Conservation (phyloP, 2,329 filamentous ascomycete species). For the Arachnomyces sp. region DNA sequence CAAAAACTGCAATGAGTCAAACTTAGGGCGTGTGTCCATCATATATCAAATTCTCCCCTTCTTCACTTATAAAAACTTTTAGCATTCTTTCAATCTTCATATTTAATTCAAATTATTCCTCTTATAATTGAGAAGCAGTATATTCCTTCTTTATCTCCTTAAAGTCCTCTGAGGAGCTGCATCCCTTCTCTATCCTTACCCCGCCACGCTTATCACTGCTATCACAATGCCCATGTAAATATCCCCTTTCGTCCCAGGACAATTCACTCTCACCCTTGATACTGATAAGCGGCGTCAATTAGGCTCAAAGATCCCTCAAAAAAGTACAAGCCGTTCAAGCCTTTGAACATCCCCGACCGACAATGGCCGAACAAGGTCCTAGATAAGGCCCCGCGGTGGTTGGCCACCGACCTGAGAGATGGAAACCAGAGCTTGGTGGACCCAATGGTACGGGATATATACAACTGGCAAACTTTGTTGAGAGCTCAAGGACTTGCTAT, state of each 20-base stretch:
- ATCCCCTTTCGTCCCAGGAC: too few species aligned
- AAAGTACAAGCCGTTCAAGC: conserved; percentile 41
- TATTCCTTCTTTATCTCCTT: neutral
- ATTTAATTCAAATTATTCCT: too few species aligned
- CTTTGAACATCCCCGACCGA: conserved; percentile 42
- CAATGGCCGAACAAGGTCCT: conserved; percentile 76
- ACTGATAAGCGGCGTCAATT: conserved; percentile 7
- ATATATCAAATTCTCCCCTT: too few species aligned
- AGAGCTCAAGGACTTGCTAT: too few species aligned
- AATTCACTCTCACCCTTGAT: neutral
- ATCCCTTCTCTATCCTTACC: too few species aligned
- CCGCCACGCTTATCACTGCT: neutral
- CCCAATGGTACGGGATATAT: conserved; percentile 62
- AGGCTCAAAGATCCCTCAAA: conserved; percentile 43
- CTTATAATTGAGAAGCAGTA: too few species aligned
- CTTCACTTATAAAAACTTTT: too few species aligned
- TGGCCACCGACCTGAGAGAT: conserved; percentile 80
- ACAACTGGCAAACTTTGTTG: conserved; percentile 1
- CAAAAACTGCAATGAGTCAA: too few species aligned
- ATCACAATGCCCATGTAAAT: conserved; percentile 16
- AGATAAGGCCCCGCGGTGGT: conserved; percentile 80
- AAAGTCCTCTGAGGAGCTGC: too few species aligned
- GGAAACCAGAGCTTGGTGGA: conserved; percentile 90
- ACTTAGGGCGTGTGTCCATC: too few species aligned
- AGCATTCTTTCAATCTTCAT: too few species aligned